Conservation (phyloP, 2,329 filamentous ascomycete species). For the Exophiala spinifera region DNA sequence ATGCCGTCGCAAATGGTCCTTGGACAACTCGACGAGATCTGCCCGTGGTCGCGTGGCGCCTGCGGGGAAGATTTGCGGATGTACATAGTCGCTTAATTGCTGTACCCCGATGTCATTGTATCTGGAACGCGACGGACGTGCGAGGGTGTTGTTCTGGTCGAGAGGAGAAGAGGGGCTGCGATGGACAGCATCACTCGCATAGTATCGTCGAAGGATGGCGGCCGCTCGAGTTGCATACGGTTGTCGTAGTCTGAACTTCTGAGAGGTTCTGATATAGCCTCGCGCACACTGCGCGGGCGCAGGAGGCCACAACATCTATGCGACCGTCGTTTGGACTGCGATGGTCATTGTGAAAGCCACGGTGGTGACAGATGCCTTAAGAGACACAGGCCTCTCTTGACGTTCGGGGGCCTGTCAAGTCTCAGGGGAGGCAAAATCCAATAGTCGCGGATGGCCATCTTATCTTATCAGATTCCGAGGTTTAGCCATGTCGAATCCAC, state of each 20-base stretch:
- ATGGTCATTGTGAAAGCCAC: conserved; percentile 5
- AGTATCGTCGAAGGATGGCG: conserved; percentile 24
- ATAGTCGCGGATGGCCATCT: neutral
- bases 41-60: conserved; percentile 55
- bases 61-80: conserved; percentile 74
- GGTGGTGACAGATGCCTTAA: neutral
- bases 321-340: conserved; percentile 1
- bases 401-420: conserved; percentile 2
- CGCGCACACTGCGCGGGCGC: conserved; percentile 29
- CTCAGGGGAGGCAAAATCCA: conserved; percentile 1
- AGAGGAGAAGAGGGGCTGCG: neutral
- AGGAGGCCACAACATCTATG: conserved; percentile 30
- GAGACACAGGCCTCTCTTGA: neutral
- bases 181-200: conserved; percentile 18
- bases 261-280: conserved; percentile 30
- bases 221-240: conserved; percentile 22
- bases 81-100: conserved; percentile 80
- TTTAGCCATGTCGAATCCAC: neutral
- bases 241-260: conserved; percentile 28
- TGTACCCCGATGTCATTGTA: conserved; percentile 94
- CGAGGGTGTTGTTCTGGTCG: conserved; percentile 8
- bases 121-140: conserved; percentile 52
- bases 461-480: neutral
- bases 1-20: conserved; percentile 78
- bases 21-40: conserved; percentile 74